Conservation (phyloP, 257 asterid species). For the Primulina huaijiensis region DNA sequence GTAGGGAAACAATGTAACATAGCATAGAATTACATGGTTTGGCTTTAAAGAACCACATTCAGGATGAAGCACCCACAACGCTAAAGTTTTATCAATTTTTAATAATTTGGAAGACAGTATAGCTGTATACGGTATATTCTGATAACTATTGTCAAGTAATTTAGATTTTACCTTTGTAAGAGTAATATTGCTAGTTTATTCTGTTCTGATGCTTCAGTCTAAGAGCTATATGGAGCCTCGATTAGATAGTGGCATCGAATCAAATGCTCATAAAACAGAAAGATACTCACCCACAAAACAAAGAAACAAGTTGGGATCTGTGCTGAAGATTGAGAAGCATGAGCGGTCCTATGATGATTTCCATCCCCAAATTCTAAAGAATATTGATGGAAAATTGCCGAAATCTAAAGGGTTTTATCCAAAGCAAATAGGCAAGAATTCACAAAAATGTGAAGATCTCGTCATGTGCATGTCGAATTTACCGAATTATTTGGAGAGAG, state of each 20-base stretch:
- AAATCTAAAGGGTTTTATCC: constrained; percentile 30
- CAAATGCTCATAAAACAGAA: constrained; percentile 23
- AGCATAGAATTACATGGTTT: no score
- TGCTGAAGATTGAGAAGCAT: constrained; percentile 41
- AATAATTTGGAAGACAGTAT: no score
- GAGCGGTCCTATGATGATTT: constrained; percentile 30
- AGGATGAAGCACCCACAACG: no score
- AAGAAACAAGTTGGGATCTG: constrained; percentile 46
- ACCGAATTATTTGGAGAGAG: constrained; percentile 63
- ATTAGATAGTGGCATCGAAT: constrained; percentile 23
- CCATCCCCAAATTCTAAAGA: constrained; percentile 34
- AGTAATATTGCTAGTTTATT: background rate
- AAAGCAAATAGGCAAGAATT: constrained; percentile 31
- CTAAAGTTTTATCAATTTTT: no score
- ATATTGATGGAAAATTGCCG: constrained; percentile 16
- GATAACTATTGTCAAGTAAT: no score
- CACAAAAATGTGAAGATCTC: constrained; percentile 47
- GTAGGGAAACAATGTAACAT: no score
- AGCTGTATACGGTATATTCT: no score
- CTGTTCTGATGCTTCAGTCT: constrained; percentile 10
- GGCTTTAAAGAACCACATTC: no score
- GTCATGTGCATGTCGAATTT: constrained; percentile 84
- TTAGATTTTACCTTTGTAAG: background rate
- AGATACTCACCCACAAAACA: constrained; percentile 24
- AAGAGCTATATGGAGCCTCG: constrained; percentile 37